Evolutionary conservation across 2,329 filamentous ascomycete genomes (phyloP).

Genomic region (Aureobasidium sp.): DNA sequence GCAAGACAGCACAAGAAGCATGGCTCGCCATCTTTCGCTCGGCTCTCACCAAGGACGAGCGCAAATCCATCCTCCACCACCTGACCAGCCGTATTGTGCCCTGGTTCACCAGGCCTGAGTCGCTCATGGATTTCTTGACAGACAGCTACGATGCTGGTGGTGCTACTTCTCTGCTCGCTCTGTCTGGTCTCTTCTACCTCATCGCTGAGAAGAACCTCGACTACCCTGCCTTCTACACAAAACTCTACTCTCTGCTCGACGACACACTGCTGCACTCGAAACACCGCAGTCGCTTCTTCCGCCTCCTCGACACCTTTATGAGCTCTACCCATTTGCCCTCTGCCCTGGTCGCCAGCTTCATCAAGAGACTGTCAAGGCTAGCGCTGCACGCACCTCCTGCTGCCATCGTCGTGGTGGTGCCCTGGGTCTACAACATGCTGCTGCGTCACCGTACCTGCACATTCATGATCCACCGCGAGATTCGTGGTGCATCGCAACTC

Average conservation of each 20-base stretch:
- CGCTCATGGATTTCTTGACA: conserved; percentile 94
- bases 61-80: conserved; percentile 66
- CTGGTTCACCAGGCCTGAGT: conserved; percentile 80
- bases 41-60: conserved; percentile 59
- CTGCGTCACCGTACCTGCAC: conserved; percentile 83
- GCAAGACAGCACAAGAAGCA: conserved; percentile 71
- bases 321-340: conserved; percentile 87
- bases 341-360: conserved; percentile 83
- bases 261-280: conserved; percentile 82
- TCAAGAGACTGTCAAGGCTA: conserved; percentile 82
- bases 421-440: conserved; percentile 92
- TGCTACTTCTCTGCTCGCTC: conserved; percentile 73
- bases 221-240: conserved; percentile 82
- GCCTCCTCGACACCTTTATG: conserved; percentile 83
- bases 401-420: conserved; percentile 79
- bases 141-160: conserved; percentile 84
- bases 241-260: conserved; percentile 88
- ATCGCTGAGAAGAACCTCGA: conserved; percentile 91
- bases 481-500: conserved; percentile 47
- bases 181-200: conserved; percentile 90
- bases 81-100: conserved; percentile 74
- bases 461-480: conserved; percentile 83
- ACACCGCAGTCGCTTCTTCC: conserved; percentile 87
- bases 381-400: conserved; percentile 82
- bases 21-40: conserved; percentile 72